These are phyloP conservation scores for Aphelidium insulamus DNA, from an alignment of 371 early-diverging fungal species.

Conservation along the genomic window DNA sequence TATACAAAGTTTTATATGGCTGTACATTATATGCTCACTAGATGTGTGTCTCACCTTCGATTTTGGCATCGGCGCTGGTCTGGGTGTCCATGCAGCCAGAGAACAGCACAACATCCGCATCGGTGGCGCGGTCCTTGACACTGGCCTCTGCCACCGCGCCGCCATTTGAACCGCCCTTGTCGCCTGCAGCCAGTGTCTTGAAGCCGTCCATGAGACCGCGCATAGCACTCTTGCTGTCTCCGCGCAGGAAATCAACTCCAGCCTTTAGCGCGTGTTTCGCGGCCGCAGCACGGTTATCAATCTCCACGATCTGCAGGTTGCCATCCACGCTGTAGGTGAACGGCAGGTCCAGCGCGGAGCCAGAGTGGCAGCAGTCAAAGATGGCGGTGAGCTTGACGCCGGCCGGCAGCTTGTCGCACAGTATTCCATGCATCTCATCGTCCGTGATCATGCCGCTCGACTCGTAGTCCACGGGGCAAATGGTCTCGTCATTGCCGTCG, in stretches of 20 bases:
- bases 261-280: slow-evolving; percentile 1
- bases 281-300: slow-evolving; percentile 9
- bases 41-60: too few species aligned
- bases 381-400: slow-evolving; percentile 63
- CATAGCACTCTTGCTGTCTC: slow-evolving; percentile 8
- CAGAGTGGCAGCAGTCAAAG: slow-evolving; percentile 60
- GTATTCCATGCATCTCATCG: slow-evolving; percentile 55
- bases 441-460: slow-evolving; percentile 58
- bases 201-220: slow-evolving; percentile 9
- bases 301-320: slow-evolving; percentile 16
- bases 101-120: slow-evolving; percentile 65
- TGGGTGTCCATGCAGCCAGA: slow-evolving; percentile 77
- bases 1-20: too few species aligned
- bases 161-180: slow-evolving; percentile 15
- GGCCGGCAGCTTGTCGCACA: slow-evolving; percentile 59
- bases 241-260: slow-evolving; percentile 6
- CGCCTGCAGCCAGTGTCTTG: slow-evolving; percentile 10
- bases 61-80: slow-evolving; percentile 64
- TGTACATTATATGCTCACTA: too few species aligned
- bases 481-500: slow-evolving; percentile 60
- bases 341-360: slow-evolving; percentile 66
- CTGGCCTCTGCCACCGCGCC: slow-evolving; percentile 19
- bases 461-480: slow-evolving; percentile 64
- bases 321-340: slow-evolving; percentile 54
- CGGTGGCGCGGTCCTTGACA: too few species aligned